Conservation (phyloP, 495 filamentous ascomycete genomes). For the Neohortaea acidophila region DNA sequence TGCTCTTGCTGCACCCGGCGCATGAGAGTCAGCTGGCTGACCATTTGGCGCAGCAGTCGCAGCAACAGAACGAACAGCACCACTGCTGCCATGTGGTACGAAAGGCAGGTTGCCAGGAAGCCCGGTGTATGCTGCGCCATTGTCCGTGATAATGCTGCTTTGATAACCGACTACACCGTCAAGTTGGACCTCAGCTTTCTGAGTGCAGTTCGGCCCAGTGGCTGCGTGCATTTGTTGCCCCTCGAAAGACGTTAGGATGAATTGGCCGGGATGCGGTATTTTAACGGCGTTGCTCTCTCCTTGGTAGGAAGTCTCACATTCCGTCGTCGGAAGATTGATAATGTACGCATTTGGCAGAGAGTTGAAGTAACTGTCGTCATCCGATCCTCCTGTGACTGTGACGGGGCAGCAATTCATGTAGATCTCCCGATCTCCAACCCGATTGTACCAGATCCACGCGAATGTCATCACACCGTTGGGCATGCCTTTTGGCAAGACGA, state of each 20-base stretch:
- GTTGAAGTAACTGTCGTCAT: constrained; percentile 20
- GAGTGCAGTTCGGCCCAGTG: not conserved
- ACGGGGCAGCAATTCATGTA: constrained; percentile 46
- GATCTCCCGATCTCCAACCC: constrained; percentile 13
- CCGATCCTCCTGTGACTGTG: constrained; percentile 32
- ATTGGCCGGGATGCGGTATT: constrained; percentile 6
- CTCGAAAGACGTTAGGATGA: not conserved
- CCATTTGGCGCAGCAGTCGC: constrained; percentile 3
- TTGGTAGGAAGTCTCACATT: constrained; percentile 9
- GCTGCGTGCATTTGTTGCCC: not conserved
- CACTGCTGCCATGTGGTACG: constrained; percentile 2
- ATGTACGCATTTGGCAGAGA: constrained; percentile 40
- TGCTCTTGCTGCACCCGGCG: not conserved
- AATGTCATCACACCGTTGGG: constrained; percentile 37
- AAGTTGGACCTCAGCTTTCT: not conserved
- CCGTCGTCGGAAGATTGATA: constrained; percentile 35
- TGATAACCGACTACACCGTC: constrained; percentile 6
- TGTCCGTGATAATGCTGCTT: not conserved
- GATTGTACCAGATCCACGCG: constrained; percentile 42
- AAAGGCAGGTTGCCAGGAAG: not conserved
- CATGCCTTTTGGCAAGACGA: constrained; percentile 41
- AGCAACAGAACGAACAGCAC: not conserved
- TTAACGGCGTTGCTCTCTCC: not conserved
- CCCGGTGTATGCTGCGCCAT: not conserved
- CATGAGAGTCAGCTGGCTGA: not conserved